Conservation (phyloP, 768 basidiomycete species). For the Lentinus brumalis region DNA sequence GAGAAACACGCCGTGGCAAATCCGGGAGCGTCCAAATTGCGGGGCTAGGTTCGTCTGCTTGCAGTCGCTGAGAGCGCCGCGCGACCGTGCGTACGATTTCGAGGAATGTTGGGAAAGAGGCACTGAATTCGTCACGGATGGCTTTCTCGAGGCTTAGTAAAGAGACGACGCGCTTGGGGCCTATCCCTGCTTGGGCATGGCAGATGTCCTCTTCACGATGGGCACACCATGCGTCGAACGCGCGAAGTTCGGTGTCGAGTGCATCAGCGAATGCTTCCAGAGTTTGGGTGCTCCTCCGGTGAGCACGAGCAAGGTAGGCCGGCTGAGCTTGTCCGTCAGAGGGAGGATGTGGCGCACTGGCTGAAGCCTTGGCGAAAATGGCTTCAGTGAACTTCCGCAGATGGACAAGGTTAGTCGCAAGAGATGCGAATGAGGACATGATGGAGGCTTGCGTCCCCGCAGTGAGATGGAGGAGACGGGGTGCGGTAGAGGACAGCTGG, state of each 20-base stretch:
- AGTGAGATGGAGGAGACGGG: conserved; percentile 69
- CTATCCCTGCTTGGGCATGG: conserved; percentile 53
- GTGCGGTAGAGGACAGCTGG: conserved; percentile 54
- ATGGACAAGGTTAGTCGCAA: conserved; percentile 61
- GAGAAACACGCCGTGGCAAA: conserved; percentile 42
- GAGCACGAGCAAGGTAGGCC: conserved; percentile 2
- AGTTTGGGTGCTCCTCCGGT: conserved; percentile 48
- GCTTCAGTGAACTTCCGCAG: conserved; percentile 62
- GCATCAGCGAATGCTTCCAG: conserved; percentile 86
- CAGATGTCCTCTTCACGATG: conserved; percentile 66
- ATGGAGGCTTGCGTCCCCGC: conserved; percentile 66
- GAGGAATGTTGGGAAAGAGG: conserved; percentile 59
- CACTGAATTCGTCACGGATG: conserved; percentile 55
- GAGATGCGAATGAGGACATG: conserved; percentile 55
- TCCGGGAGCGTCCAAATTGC: conserved; percentile 45
- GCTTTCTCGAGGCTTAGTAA: conserved; percentile 66
- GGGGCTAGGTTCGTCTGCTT: conserved; percentile 25
- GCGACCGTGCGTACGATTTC: conserved; percentile 45
- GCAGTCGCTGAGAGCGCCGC: conserved; percentile 26
- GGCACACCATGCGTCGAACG: conserved; percentile 73
- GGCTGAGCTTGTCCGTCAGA: conserved; percentile 2
- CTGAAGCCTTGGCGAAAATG: conserved; percentile 41
- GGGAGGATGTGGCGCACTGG: conserved; percentile 21
- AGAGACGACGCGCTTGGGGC: conserved; percentile 54
- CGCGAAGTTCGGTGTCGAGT: conserved; percentile 56